Evolutionary conservation across 2,329 filamentous ascomycete species (phyloP), one percentile per base, ranked within the genome.

Genomic region (Fusarium concolor): DNA sequence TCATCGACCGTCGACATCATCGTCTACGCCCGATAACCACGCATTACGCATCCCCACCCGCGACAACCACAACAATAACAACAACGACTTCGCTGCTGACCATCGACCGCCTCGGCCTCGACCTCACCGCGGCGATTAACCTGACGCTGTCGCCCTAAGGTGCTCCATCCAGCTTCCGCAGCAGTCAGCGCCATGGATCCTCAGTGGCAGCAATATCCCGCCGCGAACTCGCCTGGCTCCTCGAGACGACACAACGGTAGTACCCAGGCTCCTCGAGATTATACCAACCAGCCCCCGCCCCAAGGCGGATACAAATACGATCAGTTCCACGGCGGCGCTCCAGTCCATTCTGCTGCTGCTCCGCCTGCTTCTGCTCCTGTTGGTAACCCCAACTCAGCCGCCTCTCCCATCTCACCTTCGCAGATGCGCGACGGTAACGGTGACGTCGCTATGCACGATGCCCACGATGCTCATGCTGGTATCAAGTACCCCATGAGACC

Each of bases 361-460:
- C 65, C 71, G 70, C 60, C 71, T 43, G 71, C 74, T 63, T 66
- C 75, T 75, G 69, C 77, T 78, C 70, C 81, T 74, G 68, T 76
- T 80, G 65, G 81, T 82, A 79, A 86, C 73, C 82, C 88, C 82
- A 79, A 86, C 74, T 82, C 89, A 75, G 83, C 84, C 62, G 83
- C 85, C 38, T 89, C 89, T 57, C 85, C 89, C 65, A 82, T 87
- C 75, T 67, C 71, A 59, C 84, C 84, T 67, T 83, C 86, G 71
- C 86, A 89, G 74, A 79, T 85, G 74, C 89, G 90, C 82, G 90
- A 93, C 80, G 87, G 87, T 69, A 92, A 91, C 77, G 88, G 89
- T 74, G 92, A 94, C 80, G 85, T 93, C 60, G 84, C 90, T 65
- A 97, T 97, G 94, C 92, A 96, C 80, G 94, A 97, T 79, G 84